These are phyloP conservation scores for Antrodiella citrinella DNA, from an alignment of 768 basidiomycete genomes.

Conservation along the genomic window DNA sequence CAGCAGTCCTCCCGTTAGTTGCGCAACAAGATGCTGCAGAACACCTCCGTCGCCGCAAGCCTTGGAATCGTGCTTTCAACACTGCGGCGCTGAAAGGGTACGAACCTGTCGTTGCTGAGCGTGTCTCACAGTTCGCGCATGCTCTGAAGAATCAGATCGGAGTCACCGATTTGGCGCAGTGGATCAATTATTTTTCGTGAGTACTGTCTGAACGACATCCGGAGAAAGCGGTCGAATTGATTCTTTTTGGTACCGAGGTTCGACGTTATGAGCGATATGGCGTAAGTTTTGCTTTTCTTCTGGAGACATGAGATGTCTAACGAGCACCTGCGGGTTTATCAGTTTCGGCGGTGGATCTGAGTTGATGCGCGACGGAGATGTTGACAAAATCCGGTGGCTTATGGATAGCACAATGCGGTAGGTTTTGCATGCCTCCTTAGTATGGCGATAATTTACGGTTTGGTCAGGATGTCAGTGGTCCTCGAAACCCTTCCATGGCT, in stretches of 20 bases:
- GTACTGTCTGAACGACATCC: constrained; percentile 13
- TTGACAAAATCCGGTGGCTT: neutral
- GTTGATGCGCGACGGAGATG: constrained; percentile 16
- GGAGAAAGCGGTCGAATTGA: constrained; percentile 15
- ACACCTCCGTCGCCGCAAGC: constrained; percentile 32
- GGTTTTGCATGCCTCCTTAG: neutral
- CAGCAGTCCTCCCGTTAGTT: constrained; percentile 18
- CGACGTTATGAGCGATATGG: constrained; percentile 39
- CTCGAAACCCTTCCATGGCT: constrained; percentile 9
- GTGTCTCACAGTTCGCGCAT: constrained; percentile 16
- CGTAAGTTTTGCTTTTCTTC: constrained; percentile 21
- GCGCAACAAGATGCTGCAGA: constrained; percentile 26
- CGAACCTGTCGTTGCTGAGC: constrained; percentile 27
- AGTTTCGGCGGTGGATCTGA: constrained; percentile 23
- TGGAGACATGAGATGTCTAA: no score
- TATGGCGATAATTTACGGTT: neutral
- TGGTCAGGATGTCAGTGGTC: neutral
- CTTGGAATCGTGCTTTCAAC: constrained; percentile 37
- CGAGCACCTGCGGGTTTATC: no score
- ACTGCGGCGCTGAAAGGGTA: constrained; percentile 36
- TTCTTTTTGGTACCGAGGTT: constrained; percentile 5
- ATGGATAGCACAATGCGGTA: constrained; percentile 2
- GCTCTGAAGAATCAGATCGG: neutral
- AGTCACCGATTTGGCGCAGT: constrained; percentile 2
- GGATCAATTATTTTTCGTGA: constrained; percentile 12